Evolutionary conservation across 257 asterid species (phyloP).

Genomic region (Nicotiana noctiflora): DNA sequence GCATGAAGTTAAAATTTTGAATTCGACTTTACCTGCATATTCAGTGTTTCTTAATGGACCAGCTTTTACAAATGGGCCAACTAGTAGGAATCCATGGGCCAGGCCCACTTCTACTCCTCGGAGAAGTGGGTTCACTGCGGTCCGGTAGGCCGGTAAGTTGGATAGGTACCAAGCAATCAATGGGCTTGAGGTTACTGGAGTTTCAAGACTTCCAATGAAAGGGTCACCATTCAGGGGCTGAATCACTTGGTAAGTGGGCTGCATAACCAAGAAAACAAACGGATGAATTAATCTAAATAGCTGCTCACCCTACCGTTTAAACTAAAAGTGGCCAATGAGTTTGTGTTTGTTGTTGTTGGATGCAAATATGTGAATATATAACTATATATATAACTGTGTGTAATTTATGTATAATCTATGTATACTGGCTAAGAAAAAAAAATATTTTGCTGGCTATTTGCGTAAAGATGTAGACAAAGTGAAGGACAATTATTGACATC

Average conservation of each 20-base stretch:
- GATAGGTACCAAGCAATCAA: conserved; percentile 92
- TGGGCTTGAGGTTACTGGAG: conserved; percentile 95
- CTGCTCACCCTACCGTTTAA: rapidly evolving
- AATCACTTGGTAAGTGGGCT: conserved; percentile 94
- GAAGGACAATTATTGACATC: not conserved
- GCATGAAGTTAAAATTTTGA: not conserved
- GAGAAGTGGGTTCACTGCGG: conserved; percentile 73
- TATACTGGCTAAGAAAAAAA: rapidly evolving
- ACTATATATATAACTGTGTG: no score
- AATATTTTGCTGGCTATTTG: no score
- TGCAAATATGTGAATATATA: no score
- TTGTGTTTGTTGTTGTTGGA: no score
- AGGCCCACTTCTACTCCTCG: conserved; percentile 75
- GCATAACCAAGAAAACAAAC: conserved; percentile 13
- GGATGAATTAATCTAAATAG: not conserved
- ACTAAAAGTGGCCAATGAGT: no score
- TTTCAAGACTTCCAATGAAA: conserved; percentile 90
- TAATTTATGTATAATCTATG: no score
- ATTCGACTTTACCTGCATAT: conserved; percentile 10
- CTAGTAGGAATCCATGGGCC: conserved; percentile 84
- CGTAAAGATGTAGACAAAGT: not conserved
- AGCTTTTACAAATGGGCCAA: conserved; percentile 73
- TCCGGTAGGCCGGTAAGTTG: conserved; percentile 80
- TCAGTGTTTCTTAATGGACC: conserved; percentile 79
- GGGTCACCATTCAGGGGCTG: conserved; percentile 96